A percentile compares a stretch with the other conserved stretches of the same genome.
phyloP scores from a whole-genome alignment of 2,329 filamentous ascomycete genomes.

The Anisogramma anomala region DNA sequence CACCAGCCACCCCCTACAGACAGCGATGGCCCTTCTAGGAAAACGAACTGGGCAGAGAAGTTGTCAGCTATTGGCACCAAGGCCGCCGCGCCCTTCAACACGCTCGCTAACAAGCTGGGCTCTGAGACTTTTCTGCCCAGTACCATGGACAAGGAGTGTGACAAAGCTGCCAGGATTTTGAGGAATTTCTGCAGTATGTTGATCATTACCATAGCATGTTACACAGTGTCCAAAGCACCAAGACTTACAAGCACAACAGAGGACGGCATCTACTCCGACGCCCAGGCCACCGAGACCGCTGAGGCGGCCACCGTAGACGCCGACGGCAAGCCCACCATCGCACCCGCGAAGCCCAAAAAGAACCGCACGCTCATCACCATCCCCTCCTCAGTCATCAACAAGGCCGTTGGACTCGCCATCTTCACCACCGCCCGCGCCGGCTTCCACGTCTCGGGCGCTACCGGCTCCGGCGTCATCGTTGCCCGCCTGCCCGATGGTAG shows the following conservation, averaged over 20 bases:
- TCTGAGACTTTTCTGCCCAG: slow-evolving; percentile 77
- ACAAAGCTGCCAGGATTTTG: slow-evolving; percentile 79
- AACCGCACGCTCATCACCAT: slow-evolving; percentile 40
- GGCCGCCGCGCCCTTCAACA: slow-evolving; percentile 64
- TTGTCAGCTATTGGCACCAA: slow-evolving; percentile 28
- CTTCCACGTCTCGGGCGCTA: slow-evolving; percentile 53
- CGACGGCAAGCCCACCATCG: slow-evolving; percentile 18
- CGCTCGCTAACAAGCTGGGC: slow-evolving; percentile 71
- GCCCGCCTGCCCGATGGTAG: slow-evolving; percentile 50
- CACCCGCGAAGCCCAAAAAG: slow-evolving; percentile 28
- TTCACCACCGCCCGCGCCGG: slow-evolving; percentile 61
- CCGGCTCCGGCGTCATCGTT: slow-evolving; percentile 54
- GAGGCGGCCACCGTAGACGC: slow-evolving; percentile 17
- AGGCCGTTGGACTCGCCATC: slow-evolving; percentile 57
- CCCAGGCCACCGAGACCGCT: slow-evolving; percentile 16
- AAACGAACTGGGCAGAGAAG: slow-evolving; percentile 18
- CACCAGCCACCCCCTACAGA: slow-evolving; percentile 13
- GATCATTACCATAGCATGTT: neutral
- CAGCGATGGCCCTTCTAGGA: slow-evolving; percentile 7
- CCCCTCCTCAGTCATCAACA: slow-evolving; percentile 47
- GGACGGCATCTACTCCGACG: slow-evolving; percentile 39
- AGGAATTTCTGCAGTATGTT: slow-evolving; percentile 67
- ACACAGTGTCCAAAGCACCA: slow-evolving; percentile 5
- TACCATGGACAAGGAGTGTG: slow-evolving; percentile 75
- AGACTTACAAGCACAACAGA: slow-evolving; percentile 25